Base-by-base conservation (phyloP, 805 yeast genomes). In the Schizosaccharomyces osmophilus region DNA sequence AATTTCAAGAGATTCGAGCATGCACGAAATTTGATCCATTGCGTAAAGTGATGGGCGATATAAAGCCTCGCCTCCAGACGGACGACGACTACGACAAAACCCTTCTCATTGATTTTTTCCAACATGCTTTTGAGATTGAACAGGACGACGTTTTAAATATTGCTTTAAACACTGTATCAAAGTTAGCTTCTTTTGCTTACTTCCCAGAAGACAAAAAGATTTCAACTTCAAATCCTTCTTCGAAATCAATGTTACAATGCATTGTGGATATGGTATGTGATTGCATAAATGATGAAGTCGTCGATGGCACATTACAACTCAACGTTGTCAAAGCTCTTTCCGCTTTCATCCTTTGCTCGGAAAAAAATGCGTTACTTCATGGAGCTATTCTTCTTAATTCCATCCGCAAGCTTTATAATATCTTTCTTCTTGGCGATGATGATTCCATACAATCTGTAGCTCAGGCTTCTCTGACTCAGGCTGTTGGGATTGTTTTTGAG, bases 321-420 rank as follows among this genome's bases (percentile, higher is more conserved):
- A 98, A 94, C 72, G 90, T 93, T 13, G 84, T 90, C 42, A 82
- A 95, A 68, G 97, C 97, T 0, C 75, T 94, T 60, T 83, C 90
- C 69, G 87, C 93, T 64, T 89, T 94, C 61, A 83, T 88, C n/a
- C 76, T 90, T 42, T 85, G 87, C 64, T 88, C 84, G 63, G 78
- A 79, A 42, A 77, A 85, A 71, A 41, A 22, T 4, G n/a, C 17
- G 15, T 85, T 89, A 31, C 87, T 87, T 24, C 98, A 94, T 69
- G 97, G 97, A 1, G 85, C 88, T 8, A 81, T 89, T 0, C 74
- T 93, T 61, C 75, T 93, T 64, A 87, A 85, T 68, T 96, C 97
- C 0, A 83, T 94, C 45, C 80, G 97, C 70, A 95, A 87, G 68
- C 86, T 90, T 36, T 93, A 90, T 74, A 88, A 88, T 69, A 85